Evolutionary conservation across 805 yeast genomes (phyloP).

Genomic region (Wickerhamomyces queroliae): DNA sequence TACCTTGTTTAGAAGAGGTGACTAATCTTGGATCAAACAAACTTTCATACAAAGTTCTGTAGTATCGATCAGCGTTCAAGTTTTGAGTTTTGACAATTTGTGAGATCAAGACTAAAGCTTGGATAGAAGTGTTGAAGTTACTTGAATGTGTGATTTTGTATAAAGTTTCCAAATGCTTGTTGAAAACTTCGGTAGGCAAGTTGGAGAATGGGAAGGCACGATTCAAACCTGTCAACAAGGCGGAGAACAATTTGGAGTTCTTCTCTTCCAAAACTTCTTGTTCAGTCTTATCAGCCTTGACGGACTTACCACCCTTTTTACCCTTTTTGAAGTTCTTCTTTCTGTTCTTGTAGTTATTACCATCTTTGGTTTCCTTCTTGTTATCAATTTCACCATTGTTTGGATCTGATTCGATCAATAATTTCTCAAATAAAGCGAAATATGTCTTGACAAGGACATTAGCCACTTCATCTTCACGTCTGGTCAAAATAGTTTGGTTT

Average conservation of each 20-base stretch:
- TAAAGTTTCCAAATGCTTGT: constrained; percentile 74
- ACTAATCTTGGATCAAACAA: constrained; percentile 79
- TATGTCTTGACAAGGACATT: constrained; percentile 79
- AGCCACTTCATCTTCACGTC: constrained; percentile 74
- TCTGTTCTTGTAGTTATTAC: constrained; percentile 53
- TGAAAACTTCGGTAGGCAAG: constrained; percentile 63
- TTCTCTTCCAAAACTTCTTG: constrained; percentile 69
- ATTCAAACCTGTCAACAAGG: constrained; percentile 88
- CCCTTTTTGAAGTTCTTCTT: constrained; percentile 76
- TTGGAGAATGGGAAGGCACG: constrained; percentile 92
- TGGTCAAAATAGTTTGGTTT: constrained; percentile 86
- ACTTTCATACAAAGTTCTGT: constrained; percentile 84
- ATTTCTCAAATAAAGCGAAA: constrained; percentile 79
- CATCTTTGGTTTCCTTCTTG: constrained; percentile 27
- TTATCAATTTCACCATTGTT: constrained; percentile 36
- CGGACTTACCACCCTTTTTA: constrained; percentile 83
- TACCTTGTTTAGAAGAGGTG: constrained; percentile 87
- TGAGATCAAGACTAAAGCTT: constrained; percentile 80
- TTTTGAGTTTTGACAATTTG: constrained; percentile 66
- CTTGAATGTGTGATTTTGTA: constrained; percentile 91
- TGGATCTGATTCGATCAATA: constrained; percentile 63
- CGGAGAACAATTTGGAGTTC: constrained; percentile 79
- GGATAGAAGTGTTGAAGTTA: constrained; percentile 90
- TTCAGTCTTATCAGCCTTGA: constrained; percentile 58
- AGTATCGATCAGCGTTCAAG: constrained; percentile 62